Evolutionary conservation across 2,329 filamentous ascomycete genomes (phyloP).

Genomic region (Fusarium cicatricum): DNA sequence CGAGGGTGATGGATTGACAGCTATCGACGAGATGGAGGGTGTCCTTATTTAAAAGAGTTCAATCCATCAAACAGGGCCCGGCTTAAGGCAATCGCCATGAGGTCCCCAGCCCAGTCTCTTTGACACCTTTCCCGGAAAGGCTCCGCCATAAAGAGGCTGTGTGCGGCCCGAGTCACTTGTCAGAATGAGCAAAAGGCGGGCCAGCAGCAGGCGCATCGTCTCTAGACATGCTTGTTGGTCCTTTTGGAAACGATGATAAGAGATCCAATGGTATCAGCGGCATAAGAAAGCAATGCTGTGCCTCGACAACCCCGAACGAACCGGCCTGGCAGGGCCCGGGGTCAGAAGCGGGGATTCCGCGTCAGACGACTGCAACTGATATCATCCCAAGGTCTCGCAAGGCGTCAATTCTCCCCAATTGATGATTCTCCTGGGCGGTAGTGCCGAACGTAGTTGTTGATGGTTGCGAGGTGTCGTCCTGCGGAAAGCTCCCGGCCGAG

Average conservation of each 20-base stretch:
- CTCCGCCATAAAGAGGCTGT: slow-evolving; percentile 39
- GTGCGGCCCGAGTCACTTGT: slow-evolving; percentile 38
- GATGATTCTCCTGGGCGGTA: slow-evolving; percentile 30
- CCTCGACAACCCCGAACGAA: slow-evolving; percentile 15
- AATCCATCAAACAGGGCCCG: slow-evolving; percentile 21
- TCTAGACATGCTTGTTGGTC: slow-evolving; percentile 25
- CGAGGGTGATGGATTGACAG: slow-evolving; percentile 12
- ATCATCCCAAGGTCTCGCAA: slow-evolving; percentile 34
- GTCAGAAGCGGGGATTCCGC: slow-evolving; percentile 39
- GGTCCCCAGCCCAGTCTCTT: slow-evolving; percentile 19
- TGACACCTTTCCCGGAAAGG: slow-evolving; percentile 37
- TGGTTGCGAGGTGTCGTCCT: slow-evolving; percentile 32
- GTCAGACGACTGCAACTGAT: slow-evolving; percentile 39
- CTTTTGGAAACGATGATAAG: slow-evolving; percentile 14
- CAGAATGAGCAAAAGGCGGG: slow-evolving; percentile 21
- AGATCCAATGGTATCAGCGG: slow-evolving; percentile 33
- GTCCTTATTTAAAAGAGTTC: slow-evolving; percentile 38
- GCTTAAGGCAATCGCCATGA: slow-evolving; percentile 33
- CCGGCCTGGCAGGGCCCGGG: slow-evolving; percentile 29
- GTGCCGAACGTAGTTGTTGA: slow-evolving; percentile 35
- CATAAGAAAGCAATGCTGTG: slow-evolving; percentile 33
- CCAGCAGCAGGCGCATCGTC: slow-evolving; percentile 15
- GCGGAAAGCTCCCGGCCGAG: slow-evolving; percentile 44
- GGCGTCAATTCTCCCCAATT: slow-evolving; percentile 16
- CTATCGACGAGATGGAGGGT: slow-evolving; percentile 15